Evolutionary conservation across 352 stramenopile species (phyloP).

Genomic region (Blastocystis sp.): DNA sequence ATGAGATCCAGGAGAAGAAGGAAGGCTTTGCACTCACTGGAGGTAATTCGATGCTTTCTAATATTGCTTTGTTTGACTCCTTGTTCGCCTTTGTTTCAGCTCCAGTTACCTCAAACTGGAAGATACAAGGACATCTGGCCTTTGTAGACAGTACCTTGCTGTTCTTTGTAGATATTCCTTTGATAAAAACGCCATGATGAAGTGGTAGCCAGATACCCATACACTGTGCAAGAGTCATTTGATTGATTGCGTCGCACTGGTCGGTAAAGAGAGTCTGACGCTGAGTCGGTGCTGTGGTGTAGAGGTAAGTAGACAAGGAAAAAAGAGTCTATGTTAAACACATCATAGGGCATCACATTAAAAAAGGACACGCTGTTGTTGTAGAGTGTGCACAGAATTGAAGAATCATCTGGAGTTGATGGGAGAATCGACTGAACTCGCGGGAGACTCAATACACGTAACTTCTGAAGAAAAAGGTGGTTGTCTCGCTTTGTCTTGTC

Average conservation of each 20-base stretch:
- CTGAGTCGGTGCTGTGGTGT: background rate
- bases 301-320: conserved; percentile 1
- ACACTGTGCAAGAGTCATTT: background rate
- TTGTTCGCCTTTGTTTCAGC: background rate
- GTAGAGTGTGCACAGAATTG: background rate
- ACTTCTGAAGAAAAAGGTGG: conserved; percentile 14
- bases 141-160: conserved; percentile 3
- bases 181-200: background rate
- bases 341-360: background rate
- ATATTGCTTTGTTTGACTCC: background rate
- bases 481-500: background rate
- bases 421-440: background rate
- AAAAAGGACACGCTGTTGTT: conserved; percentile 30
- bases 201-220: background rate
- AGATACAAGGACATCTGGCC: conserved; percentile 14
- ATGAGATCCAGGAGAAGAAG: background rate
- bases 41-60: background rate
- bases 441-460: background rate
- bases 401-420: background rate
- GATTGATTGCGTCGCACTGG: background rate
- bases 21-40: background rate
- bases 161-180: background rate
- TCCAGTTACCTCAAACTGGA: background rate
- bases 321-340: background rate
- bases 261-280: background rate